Evolutionary conservation across 306 rosid species (phyloP).

Genomic region (Boehmeria nivea): DNA sequence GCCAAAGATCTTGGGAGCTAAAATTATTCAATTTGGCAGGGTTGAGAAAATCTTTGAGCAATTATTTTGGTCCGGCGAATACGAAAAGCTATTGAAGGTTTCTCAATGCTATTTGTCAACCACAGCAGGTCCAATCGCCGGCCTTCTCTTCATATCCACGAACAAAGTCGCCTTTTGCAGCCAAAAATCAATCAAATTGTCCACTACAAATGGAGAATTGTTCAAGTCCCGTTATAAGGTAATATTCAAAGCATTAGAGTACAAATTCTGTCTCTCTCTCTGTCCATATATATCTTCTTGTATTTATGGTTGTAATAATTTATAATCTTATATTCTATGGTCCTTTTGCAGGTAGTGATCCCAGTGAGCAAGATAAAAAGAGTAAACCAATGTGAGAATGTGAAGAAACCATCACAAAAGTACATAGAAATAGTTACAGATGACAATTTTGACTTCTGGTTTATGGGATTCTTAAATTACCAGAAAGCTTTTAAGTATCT

Average conservation of each 20-base stretch:
- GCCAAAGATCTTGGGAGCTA: constrained; percentile 55
- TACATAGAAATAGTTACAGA: constrained; percentile 51
- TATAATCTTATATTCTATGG: not conserved
- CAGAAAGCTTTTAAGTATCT: constrained; percentile 40
- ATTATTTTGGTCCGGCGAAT: constrained; percentile 34
- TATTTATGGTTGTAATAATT: not conserved
- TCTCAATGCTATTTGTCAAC: constrained; percentile 71
- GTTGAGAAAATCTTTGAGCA: constrained; percentile 46
- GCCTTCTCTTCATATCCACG: constrained; percentile 76
- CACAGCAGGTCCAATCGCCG: constrained; percentile 72
- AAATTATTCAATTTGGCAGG: constrained; percentile 62
- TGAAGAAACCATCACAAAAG: constrained; percentile 44
- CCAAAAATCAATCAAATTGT: constrained; percentile 51
- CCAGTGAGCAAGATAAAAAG: constrained; percentile 37
- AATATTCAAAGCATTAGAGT: not conserved
- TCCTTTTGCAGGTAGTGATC: constrained; percentile 31
- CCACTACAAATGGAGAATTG: constrained; percentile 41
- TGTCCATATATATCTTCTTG: not conserved
- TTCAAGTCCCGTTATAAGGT: constrained; percentile 57
- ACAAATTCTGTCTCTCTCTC: not conserved
- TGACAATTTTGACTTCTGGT: constrained; percentile 64
- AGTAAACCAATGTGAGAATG: constrained; percentile 40
- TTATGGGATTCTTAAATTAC: constrained; percentile 57
- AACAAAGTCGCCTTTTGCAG: constrained; percentile 72
- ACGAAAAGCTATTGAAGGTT: constrained; percentile 60